Evolutionary conservation across 2,329 filamentous ascomycete genomes (phyloP).

Genomic region (Colletotrichum brevisporum): DNA sequence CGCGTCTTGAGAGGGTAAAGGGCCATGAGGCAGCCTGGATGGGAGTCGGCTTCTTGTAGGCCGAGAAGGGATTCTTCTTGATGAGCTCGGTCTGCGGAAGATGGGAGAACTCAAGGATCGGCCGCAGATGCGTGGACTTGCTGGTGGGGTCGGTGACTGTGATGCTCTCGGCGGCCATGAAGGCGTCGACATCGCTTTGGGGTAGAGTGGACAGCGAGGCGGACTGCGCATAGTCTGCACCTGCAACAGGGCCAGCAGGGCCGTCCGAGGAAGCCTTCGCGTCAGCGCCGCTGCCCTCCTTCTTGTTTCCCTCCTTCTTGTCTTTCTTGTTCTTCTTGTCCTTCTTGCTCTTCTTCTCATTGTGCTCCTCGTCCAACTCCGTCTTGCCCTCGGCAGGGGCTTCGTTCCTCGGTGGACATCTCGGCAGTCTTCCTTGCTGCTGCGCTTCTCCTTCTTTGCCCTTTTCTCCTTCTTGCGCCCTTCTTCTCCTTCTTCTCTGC

Average conservation of each 20-base stretch:
- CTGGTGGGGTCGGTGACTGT: constrained; percentile 80
- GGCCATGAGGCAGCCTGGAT: constrained; percentile 98
- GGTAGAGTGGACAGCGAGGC: constrained; percentile 75
- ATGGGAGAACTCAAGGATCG: constrained; percentile 86
- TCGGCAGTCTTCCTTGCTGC: constrained; percentile 33
- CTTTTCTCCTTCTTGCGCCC: constrained; percentile 52
- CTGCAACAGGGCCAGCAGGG: constrained; percentile 28
- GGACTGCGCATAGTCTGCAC: constrained; percentile 71
- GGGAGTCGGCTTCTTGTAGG: constrained; percentile 86
- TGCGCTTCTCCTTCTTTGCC: constrained; percentile 42
- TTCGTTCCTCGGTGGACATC: constrained; percentile 39
- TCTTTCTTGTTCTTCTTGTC: constrained; percentile 48
- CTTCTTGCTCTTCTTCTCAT: constrained; percentile 49
- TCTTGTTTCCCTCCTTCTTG: constrained; percentile 49
- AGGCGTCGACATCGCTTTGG: constrained; percentile 83
- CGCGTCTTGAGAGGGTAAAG: constrained; percentile 86
- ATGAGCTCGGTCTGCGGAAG: constrained; percentile 76
- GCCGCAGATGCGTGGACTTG: constrained; percentile 69
- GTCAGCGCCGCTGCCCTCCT: constrained; percentile 45
- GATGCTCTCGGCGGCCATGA: constrained; percentile 83
- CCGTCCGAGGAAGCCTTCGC: constrained; percentile 40
- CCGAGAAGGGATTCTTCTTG: constrained; percentile 76
- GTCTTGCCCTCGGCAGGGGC: constrained; percentile 46
- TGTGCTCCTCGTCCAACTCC: constrained; percentile 50
- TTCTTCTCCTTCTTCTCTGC: constrained; percentile 57